Conservation (phyloP, 2,329 filamentous ascomycete genomes). For the Cercospora citrullina region DNA sequence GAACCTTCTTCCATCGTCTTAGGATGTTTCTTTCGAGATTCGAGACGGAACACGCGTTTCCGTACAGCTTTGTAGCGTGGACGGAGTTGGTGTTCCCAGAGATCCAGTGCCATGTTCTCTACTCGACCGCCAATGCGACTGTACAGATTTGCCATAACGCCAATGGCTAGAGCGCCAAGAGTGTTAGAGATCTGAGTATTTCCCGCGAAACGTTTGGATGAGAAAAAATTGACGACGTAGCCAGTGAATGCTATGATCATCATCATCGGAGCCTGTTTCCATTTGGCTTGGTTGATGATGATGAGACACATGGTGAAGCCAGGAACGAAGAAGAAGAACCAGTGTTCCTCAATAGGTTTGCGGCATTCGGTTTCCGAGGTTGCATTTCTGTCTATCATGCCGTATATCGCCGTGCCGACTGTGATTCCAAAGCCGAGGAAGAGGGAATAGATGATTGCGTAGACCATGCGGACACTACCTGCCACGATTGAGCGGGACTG, state of each 20-base stretch:
- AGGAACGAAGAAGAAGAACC: conserved; percentile 71
- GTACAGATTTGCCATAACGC: conserved; percentile 77
- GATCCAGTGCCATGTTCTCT: conserved; percentile 57
- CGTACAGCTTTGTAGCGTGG: conserved; percentile 39
- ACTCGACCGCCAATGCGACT: conserved; percentile 63
- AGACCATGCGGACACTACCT: conserved; percentile 55
- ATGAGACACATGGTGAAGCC: conserved; percentile 72
- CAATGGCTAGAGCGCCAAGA: conserved; percentile 73
- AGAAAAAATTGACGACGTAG: conserved; percentile 75
- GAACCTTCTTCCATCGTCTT: conserved; percentile 36
- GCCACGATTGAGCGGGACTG: conserved; percentile 52
- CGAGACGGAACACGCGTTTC: conserved; percentile 33
- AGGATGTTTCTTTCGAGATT: conserved; percentile 23
- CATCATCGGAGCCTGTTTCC: conserved; percentile 76
- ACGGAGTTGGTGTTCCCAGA: conserved; percentile 55
- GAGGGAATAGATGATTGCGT: conserved; percentile 55
- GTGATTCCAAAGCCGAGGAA: conserved; percentile 56
- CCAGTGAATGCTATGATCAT: conserved; percentile 70
- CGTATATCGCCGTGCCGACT: conserved; percentile 52
- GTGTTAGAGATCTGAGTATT: conserved; percentile 77
- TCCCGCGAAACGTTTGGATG: conserved; percentile 62
- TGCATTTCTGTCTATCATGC: conserved; percentile 50
- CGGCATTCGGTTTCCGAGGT: conserved; percentile 47
- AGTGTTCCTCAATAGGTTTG: conserved; percentile 53
- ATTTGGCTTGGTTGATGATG: conserved; percentile 79